Evolutionary conservation across 768 basidiomycete genomes (phyloP), one percentile per base, ranked within the genome.

Genomic region (Sarcodon aspratus): DNA sequence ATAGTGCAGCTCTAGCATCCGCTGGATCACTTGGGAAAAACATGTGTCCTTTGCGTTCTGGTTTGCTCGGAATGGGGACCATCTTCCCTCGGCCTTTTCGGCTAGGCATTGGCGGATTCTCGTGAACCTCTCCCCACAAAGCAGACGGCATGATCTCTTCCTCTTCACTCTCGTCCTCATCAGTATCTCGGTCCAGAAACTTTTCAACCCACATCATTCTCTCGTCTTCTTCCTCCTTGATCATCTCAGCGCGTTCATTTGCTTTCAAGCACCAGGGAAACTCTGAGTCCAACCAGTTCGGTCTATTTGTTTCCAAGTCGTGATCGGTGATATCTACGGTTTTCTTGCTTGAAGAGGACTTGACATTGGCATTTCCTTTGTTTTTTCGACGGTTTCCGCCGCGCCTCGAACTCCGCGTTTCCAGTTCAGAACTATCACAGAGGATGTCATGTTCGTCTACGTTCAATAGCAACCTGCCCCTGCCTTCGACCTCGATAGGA

Each of bases 211-310:
- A 72, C 50, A 69, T 69, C 58, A 86, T 56, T 46, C 78, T 73
- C 57, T 83, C 78, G 55, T 74, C 75, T 55, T 78, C 70, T 57
- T 80, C 73, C 32, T 71, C 70, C 56, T 73, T 75, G 18, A 70
- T 69, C 43, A 69, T 54, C 45, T 79, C 75, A 18, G 67, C 66
- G 33, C 74, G 71, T 59, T 81, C 74, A 52, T 76, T 70, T n/a
- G 67, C 69, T 48, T 80, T 69, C 54, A 81, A 59, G 45, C 74
- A 74, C 88, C 87, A 91, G 17, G 88, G 87, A 57, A 88, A 89
- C 62, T 79, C 79, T 7, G 69, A 54, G 56, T 91, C 88, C 7
- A 81, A 82, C 87, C 88, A 90, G 58, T 85, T 81, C 9, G 85
- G 83, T 47, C 65, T 73, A 3, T 50, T 27, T 4, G 52, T 42